Base-by-base conservation (phyloP, 768 basidiomycete genomes). In the Collybia sp. region DNA sequence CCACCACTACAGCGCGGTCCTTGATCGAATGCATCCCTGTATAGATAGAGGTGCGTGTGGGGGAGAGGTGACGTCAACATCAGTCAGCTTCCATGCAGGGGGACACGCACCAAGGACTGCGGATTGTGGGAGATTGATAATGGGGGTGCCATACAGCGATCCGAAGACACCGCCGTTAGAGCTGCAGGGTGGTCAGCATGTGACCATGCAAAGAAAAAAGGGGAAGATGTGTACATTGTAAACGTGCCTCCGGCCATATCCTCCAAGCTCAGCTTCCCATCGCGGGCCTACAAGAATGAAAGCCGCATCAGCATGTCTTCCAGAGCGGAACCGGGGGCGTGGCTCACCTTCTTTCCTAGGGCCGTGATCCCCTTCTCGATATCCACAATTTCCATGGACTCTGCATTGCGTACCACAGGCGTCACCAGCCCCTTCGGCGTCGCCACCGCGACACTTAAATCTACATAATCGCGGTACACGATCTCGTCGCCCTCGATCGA, bases 161-260 rank as follows among this genome's bases (percentile, higher is more conserved):
- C 95, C 95, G 59, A 99, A 99, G 62, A 99, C 95, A 57, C 95
- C 95, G 38, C 95, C 96, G 61, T 99, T 99, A 34, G 96, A 98
- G 66, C 93, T 95, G 51, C 17, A 20, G 13, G 15, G 34, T 37
- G 19, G 25, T 20, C 5, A 17, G 53, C 12, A 57, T 35, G 18
- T 36, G 18, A 33, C 9, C 47, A 18, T 45, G 30, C 17, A 37
- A 19, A 8, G 45, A 38, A 37, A 17, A 48, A 12, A 0, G 30
- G 16, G 25, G 43, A 3, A 42, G 30, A 25, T 31, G 71, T 86
- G 53, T 54, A 93, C 92, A 97, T 97, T 53, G 95, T 98, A 77
- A 99, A 97, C n/a, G 92, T 85, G 41, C 95, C 95, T 41, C 95
- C 95, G 30, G 93, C 77, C 95, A 97, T 97, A 65, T 99, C 95